Percentiles rank a stretch among this genome's conserved stretches.
These are phyloP conservation scores for Alternaria sp. DNA, from an alignment of 2,329 filamentous ascomycete genomes.

Conservation along the genomic window DNA sequence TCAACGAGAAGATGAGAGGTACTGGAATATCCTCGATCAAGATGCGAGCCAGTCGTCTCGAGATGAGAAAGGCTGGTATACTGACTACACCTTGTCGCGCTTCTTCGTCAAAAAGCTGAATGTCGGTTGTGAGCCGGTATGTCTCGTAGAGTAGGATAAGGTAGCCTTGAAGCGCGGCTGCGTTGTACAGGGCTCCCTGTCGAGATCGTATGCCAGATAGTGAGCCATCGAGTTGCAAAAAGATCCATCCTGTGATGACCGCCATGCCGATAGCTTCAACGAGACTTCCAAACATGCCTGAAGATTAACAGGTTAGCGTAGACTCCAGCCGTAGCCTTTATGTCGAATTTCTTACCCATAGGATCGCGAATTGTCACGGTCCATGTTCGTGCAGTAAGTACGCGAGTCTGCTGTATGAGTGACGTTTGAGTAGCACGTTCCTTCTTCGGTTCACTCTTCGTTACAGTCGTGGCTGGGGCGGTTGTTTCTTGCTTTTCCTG, in stretches of 20 bases:
- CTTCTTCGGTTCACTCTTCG: slow-evolving; percentile 18
- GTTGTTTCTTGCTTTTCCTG: slow-evolving; percentile 26
- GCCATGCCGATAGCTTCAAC: slow-evolving; percentile 75
- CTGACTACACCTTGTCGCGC: slow-evolving; percentile 75
- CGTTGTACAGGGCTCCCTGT: slow-evolving; percentile 75
- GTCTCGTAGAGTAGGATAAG: slow-evolving; percentile 78
- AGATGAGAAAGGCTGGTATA: slow-evolving; percentile 73
- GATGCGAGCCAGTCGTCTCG: slow-evolving; percentile 72
- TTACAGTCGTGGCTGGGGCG: slow-evolving; percentile 4
- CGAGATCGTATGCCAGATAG: slow-evolving; percentile 77
- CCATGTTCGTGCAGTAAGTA: slow-evolving; percentile 74
- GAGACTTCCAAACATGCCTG: slow-evolving; percentile 69
- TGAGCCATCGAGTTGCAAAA: slow-evolving; percentile 70
- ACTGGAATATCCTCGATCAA: slow-evolving; percentile 77
- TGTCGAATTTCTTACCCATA: slow-evolving; percentile 60
- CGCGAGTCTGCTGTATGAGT: slow-evolving; percentile 68
- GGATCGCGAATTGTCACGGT: slow-evolving; percentile 79
- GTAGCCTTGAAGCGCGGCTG: slow-evolving; percentile 76
- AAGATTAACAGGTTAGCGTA: not conserved
- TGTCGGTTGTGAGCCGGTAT: slow-evolving; percentile 77
- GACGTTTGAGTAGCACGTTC: slow-evolving; percentile 58
- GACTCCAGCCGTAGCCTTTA: not conserved
- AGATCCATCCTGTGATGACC: slow-evolving; percentile 76
- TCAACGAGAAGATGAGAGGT: slow-evolving; percentile 72
- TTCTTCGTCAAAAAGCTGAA: slow-evolving; percentile 78